Percentiles rank a stretch among this genome's conserved stretches.
phyloP scores from a whole-genome alignment of 306 rosid species.

The Begonia fuchsioides region DNA sequence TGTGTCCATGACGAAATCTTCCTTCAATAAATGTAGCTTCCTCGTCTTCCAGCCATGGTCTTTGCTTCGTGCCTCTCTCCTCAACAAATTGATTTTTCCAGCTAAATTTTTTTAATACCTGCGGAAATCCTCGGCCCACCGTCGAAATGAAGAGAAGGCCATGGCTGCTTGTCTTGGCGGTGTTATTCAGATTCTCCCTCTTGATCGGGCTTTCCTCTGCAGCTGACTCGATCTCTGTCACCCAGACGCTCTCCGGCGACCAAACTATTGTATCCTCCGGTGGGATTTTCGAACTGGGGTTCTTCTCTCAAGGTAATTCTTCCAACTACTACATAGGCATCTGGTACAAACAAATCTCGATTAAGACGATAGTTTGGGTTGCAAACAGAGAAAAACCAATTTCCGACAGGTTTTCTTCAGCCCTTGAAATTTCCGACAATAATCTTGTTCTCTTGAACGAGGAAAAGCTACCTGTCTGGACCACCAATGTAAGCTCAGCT shows the following conservation, averaged over 20 bases:
- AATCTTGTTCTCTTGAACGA: slow-evolving; percentile 22
- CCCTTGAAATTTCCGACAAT: slow-evolving; percentile 12
- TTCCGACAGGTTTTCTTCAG: slow-evolving; percentile 13
- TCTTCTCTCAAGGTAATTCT: slow-evolving; percentile 19
- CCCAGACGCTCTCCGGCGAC: slow-evolving; percentile 18
- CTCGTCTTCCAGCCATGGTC: no score
- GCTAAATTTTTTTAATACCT: no score
- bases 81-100: no score
- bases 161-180: not conserved
- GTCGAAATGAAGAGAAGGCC: slow-evolving; percentile 8
- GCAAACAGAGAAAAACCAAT: slow-evolving; percentile 31
- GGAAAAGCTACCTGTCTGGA: slow-evolving; percentile 14
- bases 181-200: no score
- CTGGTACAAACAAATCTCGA: slow-evolving; percentile 15
- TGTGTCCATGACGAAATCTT: no score
- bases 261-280: slow-evolving; percentile 16
- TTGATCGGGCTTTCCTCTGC: slow-evolving; percentile 10
- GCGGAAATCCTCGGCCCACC: slow-evolving; percentile 4
- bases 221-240: slow-evolving; percentile 16
- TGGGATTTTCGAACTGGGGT: slow-evolving; percentile 17
- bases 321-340: slow-evolving; percentile 22
- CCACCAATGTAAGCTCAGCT: slow-evolving; percentile 10
- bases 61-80: no score
- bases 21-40: no score
- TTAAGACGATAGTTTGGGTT: slow-evolving; percentile 12